Percentiles rank a stretch among this genome's conserved stretches.
Evolutionary conservation across 75 land plant genomes (phyloP).

Genomic region (Cupressus sempervirens): DNA sequence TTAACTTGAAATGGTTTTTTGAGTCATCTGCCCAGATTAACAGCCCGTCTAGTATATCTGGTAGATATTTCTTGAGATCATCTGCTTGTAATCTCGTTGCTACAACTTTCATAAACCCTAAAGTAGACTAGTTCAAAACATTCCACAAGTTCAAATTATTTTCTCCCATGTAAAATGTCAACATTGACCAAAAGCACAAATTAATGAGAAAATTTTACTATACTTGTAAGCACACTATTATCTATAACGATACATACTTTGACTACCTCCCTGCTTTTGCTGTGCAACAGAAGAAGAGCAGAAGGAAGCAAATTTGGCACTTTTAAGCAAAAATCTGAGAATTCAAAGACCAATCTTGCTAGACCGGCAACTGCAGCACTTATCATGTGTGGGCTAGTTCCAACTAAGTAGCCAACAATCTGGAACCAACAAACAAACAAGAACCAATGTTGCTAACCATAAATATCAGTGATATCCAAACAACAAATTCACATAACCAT

Average conservation of each 20-base stretch:
- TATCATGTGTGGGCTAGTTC: constrained; percentile 85
- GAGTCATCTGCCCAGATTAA: constrained; percentile 85
- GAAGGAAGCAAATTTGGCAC: constrained; percentile 78
- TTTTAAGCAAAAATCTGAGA: constrained; percentile 69
- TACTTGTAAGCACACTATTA: background rate
- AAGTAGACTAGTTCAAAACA: constrained; percentile 58
- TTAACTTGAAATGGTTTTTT: constrained; percentile 82
- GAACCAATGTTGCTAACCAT: background rate
- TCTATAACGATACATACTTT: constrained; percentile 38
- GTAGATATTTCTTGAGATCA: constrained; percentile 55
- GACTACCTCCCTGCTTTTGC: constrained; percentile 75
- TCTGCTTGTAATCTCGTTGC: constrained; percentile 76
- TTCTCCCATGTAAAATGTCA: background rate
- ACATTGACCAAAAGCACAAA: background rate
- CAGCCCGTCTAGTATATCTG: constrained; percentile 68
- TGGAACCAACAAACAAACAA: constrained; percentile 14
- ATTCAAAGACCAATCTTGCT: constrained; percentile 91
- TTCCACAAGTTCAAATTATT: background rate
- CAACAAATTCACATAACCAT: background rate
- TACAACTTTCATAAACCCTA: constrained; percentile 86
- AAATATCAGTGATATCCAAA: background rate
- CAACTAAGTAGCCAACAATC: constrained; percentile 80
- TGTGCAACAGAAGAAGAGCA: constrained; percentile 60
- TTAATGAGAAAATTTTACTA: background rate
- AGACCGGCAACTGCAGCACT: constrained; percentile 94